Conservation (phyloP, 352 stramenopile genomes). For the Phytophthora citrophthora region DNA sequence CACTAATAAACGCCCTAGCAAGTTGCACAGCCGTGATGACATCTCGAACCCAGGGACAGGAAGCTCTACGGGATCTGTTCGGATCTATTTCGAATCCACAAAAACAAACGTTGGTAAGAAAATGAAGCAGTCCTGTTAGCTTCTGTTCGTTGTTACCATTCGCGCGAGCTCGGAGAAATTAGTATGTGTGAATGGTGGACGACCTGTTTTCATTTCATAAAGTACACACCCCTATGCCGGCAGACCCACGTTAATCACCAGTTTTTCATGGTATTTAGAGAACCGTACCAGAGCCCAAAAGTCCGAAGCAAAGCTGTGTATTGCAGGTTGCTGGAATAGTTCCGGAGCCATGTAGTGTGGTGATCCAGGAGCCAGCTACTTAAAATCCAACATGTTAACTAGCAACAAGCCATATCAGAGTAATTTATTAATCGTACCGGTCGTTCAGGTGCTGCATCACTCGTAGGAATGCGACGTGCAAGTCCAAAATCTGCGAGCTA, state of each 20-base stretch:
- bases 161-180: constrained; percentile 75
- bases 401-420: neutral
- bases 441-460: constrained; percentile 32
- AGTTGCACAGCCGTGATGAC: constrained; percentile 55
- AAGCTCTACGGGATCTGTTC: constrained; percentile 58
- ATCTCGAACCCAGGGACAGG: constrained; percentile 58
- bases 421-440: constrained; percentile 35
- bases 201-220: constrained; percentile 75
- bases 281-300: constrained; percentile 81
- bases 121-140: too few species aligned
- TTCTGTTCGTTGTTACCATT: constrained; percentile 51
- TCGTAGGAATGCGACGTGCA: constrained; percentile 79
- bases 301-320: constrained; percentile 91
- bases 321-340: constrained; percentile 82
- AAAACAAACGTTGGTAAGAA: too few species aligned
- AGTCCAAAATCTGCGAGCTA: constrained; percentile 92
- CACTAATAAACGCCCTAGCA: constrained; percentile 64
- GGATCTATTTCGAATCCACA: constrained; percentile 53
- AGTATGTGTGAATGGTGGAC: constrained; percentile 73
- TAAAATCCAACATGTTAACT: neutral
- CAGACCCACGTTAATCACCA: neutral
- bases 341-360: constrained; percentile 94
- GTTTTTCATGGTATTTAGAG: neutral
- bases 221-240: constrained; percentile 71
- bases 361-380: constrained; percentile 69